phyloP scores from a whole-genome alignment of 495 filamentous ascomycete genomes.

The Lophiotrema nucula region DNA sequence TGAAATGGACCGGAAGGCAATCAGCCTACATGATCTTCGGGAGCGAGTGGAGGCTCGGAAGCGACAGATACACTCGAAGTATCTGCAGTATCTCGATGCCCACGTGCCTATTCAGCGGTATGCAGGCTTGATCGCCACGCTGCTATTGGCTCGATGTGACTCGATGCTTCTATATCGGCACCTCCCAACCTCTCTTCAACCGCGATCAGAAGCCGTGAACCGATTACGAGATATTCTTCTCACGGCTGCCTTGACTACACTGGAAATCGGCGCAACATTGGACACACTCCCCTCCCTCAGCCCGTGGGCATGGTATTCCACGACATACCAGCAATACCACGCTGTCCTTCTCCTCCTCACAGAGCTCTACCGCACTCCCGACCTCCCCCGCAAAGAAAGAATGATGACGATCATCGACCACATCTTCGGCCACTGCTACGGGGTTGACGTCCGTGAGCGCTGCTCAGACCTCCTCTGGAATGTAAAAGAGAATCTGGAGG shows the following conservation, averaged over 20 bases:
- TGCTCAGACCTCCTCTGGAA: conserved; percentile 32
- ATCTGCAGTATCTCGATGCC: conserved; percentile 27
- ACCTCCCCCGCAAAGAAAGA: conserved; percentile 26
- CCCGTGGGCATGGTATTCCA: conserved; percentile 36
- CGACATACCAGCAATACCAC: conserved; percentile 36
- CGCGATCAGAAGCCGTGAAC: conserved; percentile 33
- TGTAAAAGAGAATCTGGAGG: conserved; percentile 34
- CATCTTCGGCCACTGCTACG: conserved; percentile 37
- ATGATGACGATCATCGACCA: conserved; percentile 36
- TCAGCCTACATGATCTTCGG: conserved; percentile 26
- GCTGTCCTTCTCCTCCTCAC: conserved; percentile 31
- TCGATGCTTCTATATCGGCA: conserved; percentile 36
- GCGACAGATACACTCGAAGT: conserved; percentile 30
- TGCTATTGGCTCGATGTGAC: conserved; percentile 33
- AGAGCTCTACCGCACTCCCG: conserved; percentile 33
- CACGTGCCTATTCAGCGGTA: conserved; percentile 31
- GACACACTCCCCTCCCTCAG: conserved; percentile 33
- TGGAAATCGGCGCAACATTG: conserved; percentile 34
- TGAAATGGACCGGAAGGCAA: conserved; percentile 32
- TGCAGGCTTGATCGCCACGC: conserved; percentile 30
- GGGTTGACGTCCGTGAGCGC: conserved; percentile 29
- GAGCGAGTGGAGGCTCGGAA: conserved; percentile 26
- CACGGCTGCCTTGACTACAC: conserved; percentile 27
- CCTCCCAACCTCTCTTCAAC: conserved; percentile 24
- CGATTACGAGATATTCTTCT: conserved; percentile 29